phyloP scores from a whole-genome alignment of 306 rosid genomes.

The Pueraria montana region DNA sequence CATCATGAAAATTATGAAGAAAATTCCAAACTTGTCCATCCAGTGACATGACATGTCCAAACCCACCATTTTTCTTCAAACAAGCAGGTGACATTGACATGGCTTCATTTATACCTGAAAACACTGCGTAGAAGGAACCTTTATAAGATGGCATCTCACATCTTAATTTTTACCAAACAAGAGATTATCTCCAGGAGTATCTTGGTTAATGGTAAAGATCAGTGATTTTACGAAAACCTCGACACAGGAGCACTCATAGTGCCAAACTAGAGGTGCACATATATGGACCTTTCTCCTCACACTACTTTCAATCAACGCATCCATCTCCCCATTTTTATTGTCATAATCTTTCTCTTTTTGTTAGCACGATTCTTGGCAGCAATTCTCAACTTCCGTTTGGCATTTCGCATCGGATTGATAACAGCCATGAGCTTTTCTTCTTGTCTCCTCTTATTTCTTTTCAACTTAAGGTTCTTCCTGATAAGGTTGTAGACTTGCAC shows the following conservation, averaged over 20 bases:
- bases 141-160: constrained; percentile 2
- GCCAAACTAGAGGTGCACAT: constrained; percentile 9
- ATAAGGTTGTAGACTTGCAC: constrained; percentile 65
- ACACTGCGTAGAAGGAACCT: background rate
- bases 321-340: constrained; percentile 71
- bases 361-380: constrained; percentile 81
- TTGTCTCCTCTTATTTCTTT: constrained; percentile 82
- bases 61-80: constrained; percentile 16
- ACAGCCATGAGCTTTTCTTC: constrained; percentile 92
- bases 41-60: background rate
- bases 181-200: background rate
- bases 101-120: background rate
- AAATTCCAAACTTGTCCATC: constrained; percentile 11
- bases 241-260: background rate
- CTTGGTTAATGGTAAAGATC: background rate
- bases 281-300: constrained; percentile 2
- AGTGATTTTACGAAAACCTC: background rate
- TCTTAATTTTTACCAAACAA: background rate
- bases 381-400: constrained; percentile 76
- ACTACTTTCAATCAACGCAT: constrained; percentile 42
- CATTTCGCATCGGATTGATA: constrained; percentile 76
- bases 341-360: constrained; percentile 80
- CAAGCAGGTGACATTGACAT: constrained; percentile 18
- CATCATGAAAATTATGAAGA: background rate
- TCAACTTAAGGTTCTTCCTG: constrained; percentile 69